phyloP scores from a whole-genome alignment of 2,329 filamentous ascomycete genomes.

The Ophiostoma montium region DNA sequence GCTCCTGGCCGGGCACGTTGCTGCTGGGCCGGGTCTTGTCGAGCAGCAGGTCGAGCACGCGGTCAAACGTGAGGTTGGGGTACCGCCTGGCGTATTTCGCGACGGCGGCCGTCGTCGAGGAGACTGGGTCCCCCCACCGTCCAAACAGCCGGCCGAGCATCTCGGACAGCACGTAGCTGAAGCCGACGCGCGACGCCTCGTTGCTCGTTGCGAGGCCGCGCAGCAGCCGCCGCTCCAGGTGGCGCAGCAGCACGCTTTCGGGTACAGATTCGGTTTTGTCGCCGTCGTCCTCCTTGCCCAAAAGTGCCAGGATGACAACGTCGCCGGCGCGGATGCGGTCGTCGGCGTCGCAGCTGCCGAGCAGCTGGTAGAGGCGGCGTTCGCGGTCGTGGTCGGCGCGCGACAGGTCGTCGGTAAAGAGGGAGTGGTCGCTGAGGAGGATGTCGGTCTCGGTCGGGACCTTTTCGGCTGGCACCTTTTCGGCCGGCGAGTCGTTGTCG shows the following conservation, averaged over 20 bases:
- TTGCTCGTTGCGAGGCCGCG: constrained; percentile 79
- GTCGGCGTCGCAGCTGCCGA: constrained; percentile 43
- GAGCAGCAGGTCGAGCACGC: constrained; percentile 35
- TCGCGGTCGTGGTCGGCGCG: constrained; percentile 43
- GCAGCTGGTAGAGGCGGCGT: constrained; percentile 43
- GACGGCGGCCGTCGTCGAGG: neutral
- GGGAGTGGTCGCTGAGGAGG: constrained; percentile 21
- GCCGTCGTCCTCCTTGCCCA: constrained; percentile 19
- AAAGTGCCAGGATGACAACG: constrained; percentile 40
- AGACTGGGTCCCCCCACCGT: constrained; percentile 9
- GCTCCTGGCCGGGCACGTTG: constrained; percentile 53
- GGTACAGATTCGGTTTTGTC: constrained; percentile 18
- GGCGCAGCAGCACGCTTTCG: constrained; percentile 40
- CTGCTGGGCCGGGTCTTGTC: constrained; percentile 41
- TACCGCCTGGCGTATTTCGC: constrained; percentile 31
- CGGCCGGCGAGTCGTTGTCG: neutral
- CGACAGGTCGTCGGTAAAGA: constrained; percentile 33
- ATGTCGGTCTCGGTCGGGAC: neutral
- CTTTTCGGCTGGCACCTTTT: too few relatives aligned
- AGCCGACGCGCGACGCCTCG: constrained; percentile 78
- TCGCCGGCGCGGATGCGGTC: constrained; percentile 45
- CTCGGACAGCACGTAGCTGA: constrained; percentile 78
- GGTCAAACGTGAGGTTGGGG: constrained; percentile 39
- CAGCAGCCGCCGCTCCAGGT: constrained; percentile 58
- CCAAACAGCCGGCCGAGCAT: constrained; percentile 58